A percentile compares a stretch with the other conserved stretches of the same genome.
phyloP scores from a whole-genome alignment of 2,329 filamentous ascomycete genomes.

The Eutypella sp. region DNA sequence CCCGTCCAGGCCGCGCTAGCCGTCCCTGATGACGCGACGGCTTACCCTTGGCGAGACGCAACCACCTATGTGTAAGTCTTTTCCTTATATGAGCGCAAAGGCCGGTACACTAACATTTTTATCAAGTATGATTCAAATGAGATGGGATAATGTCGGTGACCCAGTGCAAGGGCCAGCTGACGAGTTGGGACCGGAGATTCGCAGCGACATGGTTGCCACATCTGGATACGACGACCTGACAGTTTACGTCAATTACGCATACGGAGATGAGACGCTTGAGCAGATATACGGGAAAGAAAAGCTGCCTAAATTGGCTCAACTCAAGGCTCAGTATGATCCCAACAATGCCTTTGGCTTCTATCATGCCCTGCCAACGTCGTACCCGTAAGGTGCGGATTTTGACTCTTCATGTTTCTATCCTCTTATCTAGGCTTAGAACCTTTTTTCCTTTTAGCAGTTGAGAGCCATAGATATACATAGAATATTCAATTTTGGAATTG shows the following conservation, averaged over 20 bases:
- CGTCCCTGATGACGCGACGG: constrained; percentile 11
- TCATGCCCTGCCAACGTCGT: background rate
- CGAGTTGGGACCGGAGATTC: background rate
- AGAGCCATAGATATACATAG: no score
- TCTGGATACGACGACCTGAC: background rate
- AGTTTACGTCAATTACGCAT: background rate
- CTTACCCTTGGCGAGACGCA: constrained; percentile 16
- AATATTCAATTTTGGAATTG: no score
- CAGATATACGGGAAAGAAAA: background rate
- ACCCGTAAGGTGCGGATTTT: no score
- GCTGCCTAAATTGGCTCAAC: background rate
- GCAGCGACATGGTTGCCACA: background rate
- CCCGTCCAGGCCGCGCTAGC: constrained; percentile 5
- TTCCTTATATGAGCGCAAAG: background rate
- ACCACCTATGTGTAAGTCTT: constrained; percentile 3
- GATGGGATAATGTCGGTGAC: background rate
- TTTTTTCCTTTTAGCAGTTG: no score
- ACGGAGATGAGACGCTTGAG: constrained; percentile 2
- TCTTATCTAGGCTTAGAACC: no score
- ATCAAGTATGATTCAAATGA: background rate
- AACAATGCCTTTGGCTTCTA: constrained; percentile 1
- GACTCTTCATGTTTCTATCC: no score
- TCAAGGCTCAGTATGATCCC: constrained; percentile 1
- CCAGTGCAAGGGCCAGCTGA: background rate
- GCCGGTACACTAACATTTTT: background rate